phyloP scores from a whole-genome alignment of 805 yeast genomes.

The Candida sonorensis region DNA sequence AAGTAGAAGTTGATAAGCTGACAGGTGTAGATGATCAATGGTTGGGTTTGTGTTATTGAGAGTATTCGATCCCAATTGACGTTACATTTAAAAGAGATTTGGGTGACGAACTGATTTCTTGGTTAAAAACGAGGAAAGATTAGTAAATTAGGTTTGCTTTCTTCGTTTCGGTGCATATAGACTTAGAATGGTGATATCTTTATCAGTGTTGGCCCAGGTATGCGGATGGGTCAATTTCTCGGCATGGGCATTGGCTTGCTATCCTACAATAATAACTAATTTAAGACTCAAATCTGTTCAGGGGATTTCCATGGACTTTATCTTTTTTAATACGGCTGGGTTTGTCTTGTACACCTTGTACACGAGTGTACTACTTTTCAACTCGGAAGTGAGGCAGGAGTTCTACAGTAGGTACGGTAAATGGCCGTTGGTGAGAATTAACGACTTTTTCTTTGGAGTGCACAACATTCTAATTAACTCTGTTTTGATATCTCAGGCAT shows the following conservation, averaged over 20 bases:
- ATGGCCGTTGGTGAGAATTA: constrained; percentile 24
- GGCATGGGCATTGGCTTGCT: constrained; percentile 26
- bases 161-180: too few relatives aligned
- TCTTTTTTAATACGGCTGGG: constrained; percentile 28
- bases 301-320: constrained; percentile 29
- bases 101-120: too few relatives aligned
- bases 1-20: too few relatives aligned
- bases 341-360: constrained; percentile 25
- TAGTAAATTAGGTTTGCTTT: too few relatives aligned
- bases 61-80: too few relatives aligned
- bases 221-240: constrained; percentile 27
- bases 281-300: constrained; percentile 25
- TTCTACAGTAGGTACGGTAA: constrained; percentile 20
- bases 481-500: constrained; percentile 26
- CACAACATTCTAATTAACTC: constrained; percentile 24
- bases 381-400: constrained; percentile 21
- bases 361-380: constrained; percentile 18
- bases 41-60: too few relatives aligned
- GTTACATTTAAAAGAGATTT: too few relatives aligned
- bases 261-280: constrained; percentile 28
- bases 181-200: background rate
- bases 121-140: too few relatives aligned
- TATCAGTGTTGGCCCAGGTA: constrained; percentile 11
- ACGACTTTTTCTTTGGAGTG: constrained; percentile 27
- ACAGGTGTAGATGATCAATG: too few relatives aligned